These are phyloP conservation scores for Claviceps digitariae DNA, from an alignment of 2,329 filamentous ascomycete species.

Conservation along the genomic window DNA sequence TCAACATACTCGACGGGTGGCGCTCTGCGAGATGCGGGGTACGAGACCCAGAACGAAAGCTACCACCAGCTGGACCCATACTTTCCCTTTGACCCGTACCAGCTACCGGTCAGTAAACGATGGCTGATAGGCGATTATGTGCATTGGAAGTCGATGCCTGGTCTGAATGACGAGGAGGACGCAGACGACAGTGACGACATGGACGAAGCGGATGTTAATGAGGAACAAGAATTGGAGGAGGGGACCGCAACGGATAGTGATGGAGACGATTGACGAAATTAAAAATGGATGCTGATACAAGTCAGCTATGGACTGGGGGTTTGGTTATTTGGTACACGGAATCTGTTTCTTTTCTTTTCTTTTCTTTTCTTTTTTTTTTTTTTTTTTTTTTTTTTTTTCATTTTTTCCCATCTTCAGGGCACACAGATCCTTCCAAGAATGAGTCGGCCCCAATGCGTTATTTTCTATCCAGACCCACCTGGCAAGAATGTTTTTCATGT, in stretches of 20 bases:
- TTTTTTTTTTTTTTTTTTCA: not conserved
- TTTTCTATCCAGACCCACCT: too few species aligned
- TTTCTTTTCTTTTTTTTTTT: not conserved
- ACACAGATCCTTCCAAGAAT: too few species aligned
- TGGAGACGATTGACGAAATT: conserved; percentile 26
- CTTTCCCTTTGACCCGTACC: conserved; percentile 96
- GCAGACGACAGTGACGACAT: conserved; percentile 41
- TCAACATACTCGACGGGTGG: conserved; percentile 42
- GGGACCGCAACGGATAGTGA: conserved; percentile 38
- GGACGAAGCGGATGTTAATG: conserved; percentile 31
- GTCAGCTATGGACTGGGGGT: not conserved
- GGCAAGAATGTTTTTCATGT: not conserved
- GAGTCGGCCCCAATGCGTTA: too few species aligned
- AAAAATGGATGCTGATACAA: conserved; percentile 2
- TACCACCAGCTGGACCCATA: conserved; percentile 83
- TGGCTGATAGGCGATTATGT: conserved; percentile 84
- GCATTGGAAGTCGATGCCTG: conserved; percentile 62
- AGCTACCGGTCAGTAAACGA: conserved; percentile 69
- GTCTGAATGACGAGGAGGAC: conserved; percentile 45
- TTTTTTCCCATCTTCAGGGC: not conserved
- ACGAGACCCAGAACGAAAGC: conserved; percentile 51
- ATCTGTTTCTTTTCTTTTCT: too few species aligned
- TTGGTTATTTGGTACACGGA: not conserved
- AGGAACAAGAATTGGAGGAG: conserved; percentile 33
- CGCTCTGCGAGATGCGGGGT: conserved; percentile 35